Evolutionary conservation across 345 rosid species (phyloP).

Genomic region (Arabidopsis suecica): DNA sequence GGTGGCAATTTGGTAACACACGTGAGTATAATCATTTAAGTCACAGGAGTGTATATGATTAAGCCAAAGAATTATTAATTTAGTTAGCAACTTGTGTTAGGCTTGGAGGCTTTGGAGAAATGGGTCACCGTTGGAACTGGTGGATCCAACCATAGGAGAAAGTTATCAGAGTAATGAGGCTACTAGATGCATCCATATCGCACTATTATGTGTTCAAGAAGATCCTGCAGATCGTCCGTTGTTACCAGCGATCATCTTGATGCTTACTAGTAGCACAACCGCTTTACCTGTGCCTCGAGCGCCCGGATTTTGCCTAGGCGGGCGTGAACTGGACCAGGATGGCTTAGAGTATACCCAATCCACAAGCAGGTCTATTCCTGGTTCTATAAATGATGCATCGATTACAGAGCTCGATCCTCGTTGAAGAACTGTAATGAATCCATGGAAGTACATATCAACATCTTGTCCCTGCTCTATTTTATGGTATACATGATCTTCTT

Average conservation of each 20-base stretch:
- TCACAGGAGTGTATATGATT: no score
- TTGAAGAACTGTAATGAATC: neutral
- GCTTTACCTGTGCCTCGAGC: slow-evolving; percentile 41
- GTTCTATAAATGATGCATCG: slow-evolving; percentile 16
- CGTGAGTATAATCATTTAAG: no score
- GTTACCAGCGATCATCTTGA: slow-evolving; percentile 45
- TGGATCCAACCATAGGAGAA: neutral
- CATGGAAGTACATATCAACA: neutral
- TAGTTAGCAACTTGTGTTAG: no score
- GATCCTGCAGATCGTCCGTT: slow-evolving; percentile 10
- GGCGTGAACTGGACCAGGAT: no score
- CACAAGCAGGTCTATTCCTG: slow-evolving; percentile 2
- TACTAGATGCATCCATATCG: neutral
- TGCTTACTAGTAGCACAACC: slow-evolving; percentile 47
- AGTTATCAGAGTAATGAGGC: neutral
- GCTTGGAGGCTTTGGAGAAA: no score
- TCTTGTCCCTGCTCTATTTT: neutral
- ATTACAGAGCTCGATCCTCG: slow-evolving; percentile 26
- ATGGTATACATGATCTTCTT: neutral
- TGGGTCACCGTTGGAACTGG: neutral
- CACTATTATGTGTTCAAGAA: neutral
- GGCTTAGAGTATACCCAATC: neutral
- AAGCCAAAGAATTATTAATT: no score
- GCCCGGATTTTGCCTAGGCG: slow-evolving; percentile 25
- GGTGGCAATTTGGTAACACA: neutral